Conservation (phyloP, 106 monocot genomes). For the Cymbidium sinense region DNA sequence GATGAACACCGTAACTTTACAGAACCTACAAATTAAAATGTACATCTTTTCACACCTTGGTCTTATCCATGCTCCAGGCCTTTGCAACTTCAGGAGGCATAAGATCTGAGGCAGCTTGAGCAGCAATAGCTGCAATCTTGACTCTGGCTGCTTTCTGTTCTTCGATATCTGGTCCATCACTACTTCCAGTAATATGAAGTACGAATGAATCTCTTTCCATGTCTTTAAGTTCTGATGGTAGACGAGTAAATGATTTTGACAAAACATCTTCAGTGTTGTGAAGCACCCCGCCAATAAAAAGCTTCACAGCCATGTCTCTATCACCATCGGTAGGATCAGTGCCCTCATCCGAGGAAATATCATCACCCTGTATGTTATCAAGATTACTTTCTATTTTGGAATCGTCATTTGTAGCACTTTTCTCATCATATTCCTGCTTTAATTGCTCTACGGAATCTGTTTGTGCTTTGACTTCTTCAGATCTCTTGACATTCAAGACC, state of each 20-base stretch:
- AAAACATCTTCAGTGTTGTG: constrained; percentile 70
- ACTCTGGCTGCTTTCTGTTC: constrained; percentile 48
- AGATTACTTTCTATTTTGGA: constrained; percentile 30
- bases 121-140: constrained; percentile 62
- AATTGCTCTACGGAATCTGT: constrained; percentile 41
- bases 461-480: constrained; percentile 60
- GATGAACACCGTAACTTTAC: too few relatives aligned
- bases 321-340: constrained; percentile 30
- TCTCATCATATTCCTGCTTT: constrained; percentile 51
- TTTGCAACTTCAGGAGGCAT: constrained; percentile 85
- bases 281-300: constrained; percentile 77
- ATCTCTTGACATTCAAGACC: constrained; percentile 39
- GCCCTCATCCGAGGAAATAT: constrained; percentile 20
- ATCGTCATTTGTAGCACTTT: constrained; percentile 28
- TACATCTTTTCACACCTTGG: background rate
- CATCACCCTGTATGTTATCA: constrained; percentile 30
- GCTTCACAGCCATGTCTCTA: constrained; percentile 32
- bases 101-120: constrained; percentile 69
- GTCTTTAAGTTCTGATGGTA: constrained; percentile 63
- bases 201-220: constrained; percentile 53
- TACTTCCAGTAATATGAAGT: constrained; percentile 48
- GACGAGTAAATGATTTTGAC: constrained; percentile 46
- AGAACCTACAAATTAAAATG: background rate
- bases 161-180: constrained; percentile 27
- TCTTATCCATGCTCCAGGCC: constrained; percentile 48